These are phyloP conservation scores for Phaeotremella fagi DNA, from an alignment of 768 basidiomycete species.

Conservation along the genomic window DNA sequence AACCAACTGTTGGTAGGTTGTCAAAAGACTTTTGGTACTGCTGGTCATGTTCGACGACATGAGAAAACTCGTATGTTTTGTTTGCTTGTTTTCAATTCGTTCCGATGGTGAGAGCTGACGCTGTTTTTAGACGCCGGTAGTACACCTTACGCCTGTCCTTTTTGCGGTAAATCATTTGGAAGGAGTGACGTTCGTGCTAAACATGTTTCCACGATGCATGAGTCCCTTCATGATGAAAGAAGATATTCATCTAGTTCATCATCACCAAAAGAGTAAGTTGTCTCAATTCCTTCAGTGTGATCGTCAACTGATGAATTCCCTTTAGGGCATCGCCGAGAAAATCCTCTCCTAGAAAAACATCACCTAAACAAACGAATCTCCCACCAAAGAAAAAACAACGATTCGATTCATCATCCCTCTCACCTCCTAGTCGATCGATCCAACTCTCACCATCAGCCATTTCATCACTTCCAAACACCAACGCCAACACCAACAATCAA, in stretches of 20 bases:
- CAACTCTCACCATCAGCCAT: neutral
- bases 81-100: neutral
- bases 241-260: neutral
- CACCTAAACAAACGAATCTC: no score
- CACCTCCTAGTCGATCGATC: neutral
- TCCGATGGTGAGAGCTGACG: neutral
- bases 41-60: constrained; percentile 35
- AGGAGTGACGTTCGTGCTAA: constrained; percentile 36
- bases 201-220: constrained; percentile 33
- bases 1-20: constrained; percentile 29
- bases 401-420: neutral
- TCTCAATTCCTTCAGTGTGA: neutral
- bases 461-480: neutral
- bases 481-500: neutral
- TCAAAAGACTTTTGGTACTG: constrained; percentile 31
- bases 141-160: constrained; percentile 31
- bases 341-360: no score
- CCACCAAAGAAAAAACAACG: no score
- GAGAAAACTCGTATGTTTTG: constrained; percentile 28
- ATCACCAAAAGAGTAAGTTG: neutral
- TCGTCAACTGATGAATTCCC: neutral
- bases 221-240: constrained; percentile 1
- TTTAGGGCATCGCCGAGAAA: neutral
- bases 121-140: constrained; percentile 19
- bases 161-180: constrained; percentile 33